Evolutionary conservation across 202 grass and related monocot species (phyloP), one percentile per base, ranked within the genome.

Genomic region (Setaria viridis): DNA sequence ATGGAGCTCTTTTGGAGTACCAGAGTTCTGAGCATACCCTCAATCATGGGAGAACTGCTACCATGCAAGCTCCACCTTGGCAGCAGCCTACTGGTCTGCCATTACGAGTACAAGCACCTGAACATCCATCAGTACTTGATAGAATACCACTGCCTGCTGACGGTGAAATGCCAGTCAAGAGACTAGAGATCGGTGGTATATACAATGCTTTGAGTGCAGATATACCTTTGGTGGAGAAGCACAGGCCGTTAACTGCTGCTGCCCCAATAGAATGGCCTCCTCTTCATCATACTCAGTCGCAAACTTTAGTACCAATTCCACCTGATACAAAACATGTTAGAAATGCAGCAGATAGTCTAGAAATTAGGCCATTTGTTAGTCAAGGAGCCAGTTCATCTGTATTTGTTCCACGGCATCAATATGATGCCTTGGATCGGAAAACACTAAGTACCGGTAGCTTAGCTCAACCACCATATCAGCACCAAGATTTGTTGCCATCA

Each of bases 41-140:
- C 60, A 84, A 87, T 74, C 74, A 58, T 82, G 80, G 82, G 68
- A 91, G 82, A 70, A 63, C 81, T 57, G 48, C 41, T 87, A 74
- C 74, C 49, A 87, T 91, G 72, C 58, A 85, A 41, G 65, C 42
- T 80, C 83, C 62, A 51, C 74, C 76, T 70, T 86, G 82, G 85
- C 90, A 88, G 63, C 87, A 94, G 84, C 89, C 71, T 75, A 78
- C 79, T 89, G 81, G 90, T 81, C 79, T 86, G 72, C 87, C 63
- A 49, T 82, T 84, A 81, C 90, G 76, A 57, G 75, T 84, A 71
- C 91, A 81, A 64, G 87, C 80, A 78, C 73, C 82, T 87, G 84
- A 92, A 80, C 85, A 83, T 81, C 47, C 88, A 78, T 69, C 83
- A 68, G 59, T 57, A 63, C 32, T 80, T 71, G 80, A 75, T 77